These are phyloP conservation scores for Ophiognomonia clavigignenti-juglandacearum DNA, from an alignment of 2,329 filamentous ascomycete species.

Conservation along the genomic window DNA sequence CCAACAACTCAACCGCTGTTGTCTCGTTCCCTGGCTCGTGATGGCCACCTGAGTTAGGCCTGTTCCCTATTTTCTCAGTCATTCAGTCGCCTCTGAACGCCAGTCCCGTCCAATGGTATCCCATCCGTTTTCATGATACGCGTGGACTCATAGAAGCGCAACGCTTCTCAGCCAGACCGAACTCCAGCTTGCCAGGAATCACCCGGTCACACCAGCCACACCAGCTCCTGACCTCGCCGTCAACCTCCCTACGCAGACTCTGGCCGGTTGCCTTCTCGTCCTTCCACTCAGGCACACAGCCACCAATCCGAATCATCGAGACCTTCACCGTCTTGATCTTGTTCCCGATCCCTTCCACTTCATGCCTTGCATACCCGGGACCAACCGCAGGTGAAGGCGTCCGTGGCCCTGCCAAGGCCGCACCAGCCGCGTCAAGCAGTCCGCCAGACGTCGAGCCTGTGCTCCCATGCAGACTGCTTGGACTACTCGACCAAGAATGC, in stretches of 20 bases:
- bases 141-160: neutral
- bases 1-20: no score
- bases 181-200: slow-evolving; percentile 54
- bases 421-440: slow-evolving; percentile 20
- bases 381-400: slow-evolving; percentile 49
- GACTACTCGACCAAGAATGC: slow-evolving; percentile 15
- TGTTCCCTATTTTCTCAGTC: neutral
- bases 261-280: slow-evolving; percentile 65
- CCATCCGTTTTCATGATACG: neutral
- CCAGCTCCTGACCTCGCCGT: slow-evolving; percentile 70
- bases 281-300: slow-evolving; percentile 79
- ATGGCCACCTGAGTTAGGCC: neutral
- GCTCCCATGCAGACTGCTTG: slow-evolving; percentile 15
- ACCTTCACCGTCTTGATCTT: slow-evolving; percentile 85
- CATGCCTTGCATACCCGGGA: slow-evolving; percentile 77
- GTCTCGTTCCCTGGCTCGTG: neutral
- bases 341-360: slow-evolving; percentile 87
- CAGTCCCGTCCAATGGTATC: neutral
- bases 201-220: slow-evolving; percentile 87
- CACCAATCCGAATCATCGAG: slow-evolving; percentile 74
- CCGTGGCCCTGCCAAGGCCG: slow-evolving; percentile 25
- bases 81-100: neutral
- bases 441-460: slow-evolving; percentile 21
- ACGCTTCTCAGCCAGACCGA: slow-evolving; percentile 20
- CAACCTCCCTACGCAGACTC: slow-evolving; percentile 66